A percentile compares a stretch with the other conserved stretches of the same genome.
phyloP scores from a whole-genome alignment of 2,329 filamentous ascomycete species.

The Microcera coccophila region DNA sequence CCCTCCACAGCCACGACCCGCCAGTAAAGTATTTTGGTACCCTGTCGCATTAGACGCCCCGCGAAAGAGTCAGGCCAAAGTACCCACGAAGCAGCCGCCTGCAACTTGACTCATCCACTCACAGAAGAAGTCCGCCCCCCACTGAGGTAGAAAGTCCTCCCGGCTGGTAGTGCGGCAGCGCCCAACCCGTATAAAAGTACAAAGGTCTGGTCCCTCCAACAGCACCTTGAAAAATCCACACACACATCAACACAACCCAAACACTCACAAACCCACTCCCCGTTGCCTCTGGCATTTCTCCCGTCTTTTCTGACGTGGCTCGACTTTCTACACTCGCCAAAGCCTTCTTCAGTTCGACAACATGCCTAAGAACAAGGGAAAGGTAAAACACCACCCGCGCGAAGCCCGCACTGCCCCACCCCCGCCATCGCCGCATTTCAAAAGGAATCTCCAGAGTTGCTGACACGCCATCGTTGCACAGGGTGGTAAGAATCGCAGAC shows the following conservation, averaged over 20 bases:
- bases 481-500: slow-evolving; percentile 97
- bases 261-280: neutral
- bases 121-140: neutral
- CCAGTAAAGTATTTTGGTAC: no score
- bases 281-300: no score
- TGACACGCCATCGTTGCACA: slow-evolving; percentile 39
- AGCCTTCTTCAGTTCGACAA: neutral
- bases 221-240: slow-evolving; percentile 22
- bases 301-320: slow-evolving; percentile 3
- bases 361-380: slow-evolving; percentile 99
- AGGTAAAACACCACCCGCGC: slow-evolving; percentile 56
- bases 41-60: no score
- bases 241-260: slow-evolving; percentile 19
- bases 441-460: slow-evolving; percentile 6
- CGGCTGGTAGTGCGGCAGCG: slow-evolving; percentile 4
- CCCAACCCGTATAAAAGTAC: slow-evolving; percentile 1
- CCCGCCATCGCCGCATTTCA: slow-evolving; percentile 24
- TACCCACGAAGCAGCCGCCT: no score
- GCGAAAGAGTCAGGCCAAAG: no score
- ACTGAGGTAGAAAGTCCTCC: no score
- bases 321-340: slow-evolving; percentile 1
- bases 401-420: slow-evolving; percentile 21
- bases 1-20: no score
- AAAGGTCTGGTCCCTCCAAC: neutral
- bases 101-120: neutral